Conservation (phyloP, 202 grass and related monocot genomes). For the Setaria italica region DNA sequence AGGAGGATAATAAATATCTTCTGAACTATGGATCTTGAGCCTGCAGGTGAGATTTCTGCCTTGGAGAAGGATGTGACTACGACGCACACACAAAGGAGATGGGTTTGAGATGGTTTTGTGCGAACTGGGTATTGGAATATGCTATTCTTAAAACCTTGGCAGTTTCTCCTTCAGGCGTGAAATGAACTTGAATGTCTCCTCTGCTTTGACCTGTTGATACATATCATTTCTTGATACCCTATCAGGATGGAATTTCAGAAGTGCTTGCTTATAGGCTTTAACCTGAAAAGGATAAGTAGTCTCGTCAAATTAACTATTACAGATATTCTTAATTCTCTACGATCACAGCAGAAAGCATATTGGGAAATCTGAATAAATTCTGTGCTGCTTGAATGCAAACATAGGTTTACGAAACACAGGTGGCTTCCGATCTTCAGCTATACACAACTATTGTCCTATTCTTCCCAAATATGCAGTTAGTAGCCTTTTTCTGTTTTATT, state of each 20-base stretch:
- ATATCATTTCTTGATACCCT: slow-evolving; percentile 77
- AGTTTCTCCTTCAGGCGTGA: slow-evolving; percentile 85
- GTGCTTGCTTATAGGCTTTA: slow-evolving; percentile 88
- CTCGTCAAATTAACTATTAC: neutral
- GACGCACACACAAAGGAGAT: neutral
- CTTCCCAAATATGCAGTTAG: neutral
- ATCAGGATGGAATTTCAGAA: slow-evolving; percentile 91
- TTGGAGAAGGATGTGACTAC: slow-evolving; percentile 10
- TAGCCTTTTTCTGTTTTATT: neutral
- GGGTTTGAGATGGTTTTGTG: neutral
- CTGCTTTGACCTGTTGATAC: slow-evolving; percentile 82
- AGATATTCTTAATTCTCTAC: neutral
- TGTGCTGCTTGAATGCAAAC: neutral
- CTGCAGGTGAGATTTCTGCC: slow-evolving; percentile 27
- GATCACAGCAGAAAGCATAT: neutral
- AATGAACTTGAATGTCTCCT: slow-evolving; percentile 98
- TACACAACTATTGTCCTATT: neutral
- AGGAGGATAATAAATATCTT: slow-evolving; percentile 27
- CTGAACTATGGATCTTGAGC: slow-evolving; percentile 7
- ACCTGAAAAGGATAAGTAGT: slow-evolving; percentile 56
- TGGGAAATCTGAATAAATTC: neutral
- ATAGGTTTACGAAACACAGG: neutral
- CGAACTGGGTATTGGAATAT: neutral
- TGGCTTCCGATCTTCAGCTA: too few relatives aligned
- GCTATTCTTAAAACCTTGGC: slow-evolving; percentile 34